Conservation (phyloP, 2,329 filamentous ascomycete species). For the Colletotrichum sp. region DNA sequence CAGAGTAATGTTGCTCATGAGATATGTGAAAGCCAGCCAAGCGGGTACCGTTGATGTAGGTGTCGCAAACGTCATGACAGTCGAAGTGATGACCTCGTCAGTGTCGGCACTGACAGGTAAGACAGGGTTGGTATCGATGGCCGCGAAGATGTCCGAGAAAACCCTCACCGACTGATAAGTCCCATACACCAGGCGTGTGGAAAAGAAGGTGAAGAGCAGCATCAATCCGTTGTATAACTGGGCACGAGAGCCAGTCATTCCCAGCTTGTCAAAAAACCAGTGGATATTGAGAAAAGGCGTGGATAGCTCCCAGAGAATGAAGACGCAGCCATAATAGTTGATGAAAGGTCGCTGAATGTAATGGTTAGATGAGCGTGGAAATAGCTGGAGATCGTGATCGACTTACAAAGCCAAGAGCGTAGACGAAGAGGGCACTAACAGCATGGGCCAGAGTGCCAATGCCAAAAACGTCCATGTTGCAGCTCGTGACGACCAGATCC, state of each 20-base stretch:
- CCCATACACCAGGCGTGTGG: slow-evolving; percentile 78
- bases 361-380: slow-evolving; percentile 20
- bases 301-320: slow-evolving; percentile 88
- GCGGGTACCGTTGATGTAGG: slow-evolving; percentile 61
- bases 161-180: slow-evolving; percentile 74
- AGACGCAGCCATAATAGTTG: slow-evolving; percentile 81
- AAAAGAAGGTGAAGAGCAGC: slow-evolving; percentile 77
- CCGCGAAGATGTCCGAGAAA: slow-evolving; percentile 72
- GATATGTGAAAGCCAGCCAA: slow-evolving; percentile 74
- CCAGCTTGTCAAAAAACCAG: slow-evolving; percentile 90
- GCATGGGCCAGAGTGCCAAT: slow-evolving; percentile 81
- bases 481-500: slow-evolving; percentile 75
- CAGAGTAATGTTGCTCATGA: slow-evolving; percentile 73
- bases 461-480: slow-evolving; percentile 75
- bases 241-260: slow-evolving; percentile 74
- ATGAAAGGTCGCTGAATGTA: slow-evolving; percentile 74
- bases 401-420: slow-evolving; percentile 80
- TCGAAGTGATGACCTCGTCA: slow-evolving; percentile 33
- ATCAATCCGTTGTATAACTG: slow-evolving; percentile 81
- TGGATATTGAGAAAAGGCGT: slow-evolving; percentile 87
- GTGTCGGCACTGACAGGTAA: slow-evolving; percentile 25
- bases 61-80: slow-evolving; percentile 55
- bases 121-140: slow-evolving; percentile 44
- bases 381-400: background rate
- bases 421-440: slow-evolving; percentile 74